Base-by-base conservation (phyloP, 208 protist genomes). In the Endotrypanum monterogeii region DNA sequence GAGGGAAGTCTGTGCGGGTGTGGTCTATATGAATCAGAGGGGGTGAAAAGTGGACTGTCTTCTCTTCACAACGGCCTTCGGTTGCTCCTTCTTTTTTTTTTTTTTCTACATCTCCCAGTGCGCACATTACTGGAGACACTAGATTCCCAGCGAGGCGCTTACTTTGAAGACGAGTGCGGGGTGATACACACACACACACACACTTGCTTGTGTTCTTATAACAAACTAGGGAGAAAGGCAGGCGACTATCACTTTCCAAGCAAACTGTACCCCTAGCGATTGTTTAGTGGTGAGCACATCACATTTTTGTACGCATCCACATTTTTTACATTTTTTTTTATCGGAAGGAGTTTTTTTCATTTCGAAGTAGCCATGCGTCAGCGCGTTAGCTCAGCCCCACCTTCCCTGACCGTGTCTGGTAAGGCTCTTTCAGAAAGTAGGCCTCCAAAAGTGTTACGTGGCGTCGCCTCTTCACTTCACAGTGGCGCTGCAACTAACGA, bases 121-220 rank as follows among this genome's bases (percentile, higher is more conserved):
- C 44, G 5, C 0, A 14, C 25, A 20, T 14, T 35, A 60, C 39
- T 63, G 7, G 57, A 63, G 14, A 44, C 57, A 5, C 30, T 12
- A 18, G 2, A 5, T 32, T 35, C 57, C 23, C 16, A 44, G 12
- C 30, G 18, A 63, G 11, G 41, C 35, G 16, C 35, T 25, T 35
- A 63, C 57, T 39, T 5, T 12, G 11, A 25, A 32, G 57, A 2
- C 32, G 41, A 39, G 32, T 23, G 35, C 57, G 1, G 57, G 5
- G 16, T 7, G 57, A 67, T 1, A 57, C 54, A 57, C 54, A 57
- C 54, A 28, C 57, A 62, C 30, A 28, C 57, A 62, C 57, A 62
- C 35, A 52, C 39, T 11, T 28, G 41, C 41, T 6, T 48, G 39
- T 37, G 56, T 37, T n/a, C n/a, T 56, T 23, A 41, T 16, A 55